Conservation (phyloP, 305 asterid species). For the Solanum hybrid region DNA sequence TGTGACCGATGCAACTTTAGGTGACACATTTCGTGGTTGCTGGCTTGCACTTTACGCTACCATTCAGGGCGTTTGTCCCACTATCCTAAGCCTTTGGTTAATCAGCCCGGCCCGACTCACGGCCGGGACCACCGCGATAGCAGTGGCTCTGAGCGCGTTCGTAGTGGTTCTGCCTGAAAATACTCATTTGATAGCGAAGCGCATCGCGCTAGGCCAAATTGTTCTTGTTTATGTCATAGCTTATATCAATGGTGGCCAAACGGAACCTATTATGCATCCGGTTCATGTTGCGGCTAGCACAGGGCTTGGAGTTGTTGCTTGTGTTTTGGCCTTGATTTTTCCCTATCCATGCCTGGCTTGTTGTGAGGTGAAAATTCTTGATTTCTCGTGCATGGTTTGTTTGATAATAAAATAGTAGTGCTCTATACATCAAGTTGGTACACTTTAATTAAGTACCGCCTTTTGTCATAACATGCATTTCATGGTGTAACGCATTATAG, state of each 20-base stretch:
- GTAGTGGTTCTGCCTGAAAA: constrained; percentile 53
- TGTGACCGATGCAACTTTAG: constrained; percentile 59
- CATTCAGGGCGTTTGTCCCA: constrained; percentile 39
- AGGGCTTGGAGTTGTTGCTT: constrained; percentile 55
- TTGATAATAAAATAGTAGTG: neutral
- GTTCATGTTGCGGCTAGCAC: constrained; percentile 63
- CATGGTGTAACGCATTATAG: neutral
- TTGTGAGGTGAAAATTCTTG: constrained; percentile 41
- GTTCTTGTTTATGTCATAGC: constrained; percentile 56
- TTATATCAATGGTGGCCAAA: constrained; percentile 38
- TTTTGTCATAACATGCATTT: neutral
- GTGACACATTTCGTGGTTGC: constrained; percentile 62
- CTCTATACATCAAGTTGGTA: neutral
- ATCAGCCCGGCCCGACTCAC: constrained; percentile 56
- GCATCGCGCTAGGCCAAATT: constrained; percentile 75
- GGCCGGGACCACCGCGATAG: constrained; percentile 30
- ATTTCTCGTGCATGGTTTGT: neutral
- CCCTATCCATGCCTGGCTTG: constrained; percentile 59
- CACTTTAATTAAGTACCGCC: neutral
- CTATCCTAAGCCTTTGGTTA: constrained; percentile 46
- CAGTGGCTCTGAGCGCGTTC: constrained; percentile 45
- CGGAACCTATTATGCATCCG: constrained; percentile 65
- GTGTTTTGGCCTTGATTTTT: constrained; percentile 52
- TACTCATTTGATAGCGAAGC: constrained; percentile 48
- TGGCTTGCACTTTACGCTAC: constrained; percentile 57